Evolutionary conservation across 208 protist genomes (phyloP).

Genomic region (Leptomonas pyrrhocoris): DNA sequence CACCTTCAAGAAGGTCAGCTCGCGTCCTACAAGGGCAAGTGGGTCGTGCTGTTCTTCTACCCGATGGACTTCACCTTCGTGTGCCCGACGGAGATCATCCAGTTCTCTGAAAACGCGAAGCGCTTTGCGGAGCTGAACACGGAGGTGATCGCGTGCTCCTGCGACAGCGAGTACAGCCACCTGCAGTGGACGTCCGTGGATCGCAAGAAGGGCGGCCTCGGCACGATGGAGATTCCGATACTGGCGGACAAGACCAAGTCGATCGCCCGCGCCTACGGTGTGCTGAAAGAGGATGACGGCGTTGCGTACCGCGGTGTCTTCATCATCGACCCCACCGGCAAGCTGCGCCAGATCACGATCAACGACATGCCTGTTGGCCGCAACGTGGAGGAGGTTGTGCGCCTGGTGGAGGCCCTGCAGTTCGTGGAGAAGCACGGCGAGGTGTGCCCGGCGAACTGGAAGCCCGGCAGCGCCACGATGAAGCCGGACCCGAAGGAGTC

Average conservation of each 20-base stretch:
- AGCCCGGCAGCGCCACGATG: conserved; percentile 89
- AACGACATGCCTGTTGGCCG: conserved; percentile 96
- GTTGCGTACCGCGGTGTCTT: conserved; percentile 91
- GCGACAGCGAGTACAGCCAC: conserved; percentile 96
- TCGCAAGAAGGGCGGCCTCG: conserved; percentile 97
- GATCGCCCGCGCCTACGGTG: conserved; percentile 92
- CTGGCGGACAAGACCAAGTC: conserved; percentile 95
- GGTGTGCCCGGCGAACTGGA: conserved; percentile 96
- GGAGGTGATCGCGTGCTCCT: conserved; percentile 93
- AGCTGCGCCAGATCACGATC: conserved; percentile 92
- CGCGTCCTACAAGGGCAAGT: conserved; percentile 94
- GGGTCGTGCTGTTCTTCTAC: conserved; percentile 97
- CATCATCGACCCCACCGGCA: conserved; percentile 94
- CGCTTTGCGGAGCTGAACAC: conserved; percentile 90
- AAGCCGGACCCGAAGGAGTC: conserved; percentile 92
- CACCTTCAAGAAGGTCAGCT: conserved; percentile 93
- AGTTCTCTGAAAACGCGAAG: conserved; percentile 92
- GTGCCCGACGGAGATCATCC: conserved; percentile 97
- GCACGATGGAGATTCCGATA: conserved; percentile 95
- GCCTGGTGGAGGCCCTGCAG: conserved; percentile 96
- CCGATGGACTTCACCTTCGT: conserved; percentile 98
- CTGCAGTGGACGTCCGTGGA: conserved; percentile 95
- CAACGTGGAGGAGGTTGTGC: conserved; percentile 94
- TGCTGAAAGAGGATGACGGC: conserved; percentile 91
- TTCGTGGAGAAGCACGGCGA: conserved; percentile 95